Base-by-base conservation (phyloP, 1,284 basidiomycete genomes). In the Gomphus sp. region DNA sequence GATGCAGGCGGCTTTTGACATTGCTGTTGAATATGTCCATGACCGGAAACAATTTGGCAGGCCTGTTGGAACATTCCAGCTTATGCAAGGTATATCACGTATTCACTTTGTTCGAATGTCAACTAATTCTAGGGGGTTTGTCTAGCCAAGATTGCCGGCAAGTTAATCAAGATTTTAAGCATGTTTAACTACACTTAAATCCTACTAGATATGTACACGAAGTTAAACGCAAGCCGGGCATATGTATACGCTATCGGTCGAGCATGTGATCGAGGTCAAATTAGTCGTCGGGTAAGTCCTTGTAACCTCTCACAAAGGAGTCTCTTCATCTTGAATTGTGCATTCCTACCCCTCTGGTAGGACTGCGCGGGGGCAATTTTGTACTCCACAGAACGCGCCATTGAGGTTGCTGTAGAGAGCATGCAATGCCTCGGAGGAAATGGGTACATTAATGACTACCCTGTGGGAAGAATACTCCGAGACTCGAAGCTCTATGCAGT, bases 121-220 rank as follows among this genome's bases (percentile, higher is more conserved):
- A n/a, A 49, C 34, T 53, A 18, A 39, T 39, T 12, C 12, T 44
- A 28, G 4, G 22, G 12, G 9, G 4, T 22, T 36, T 33, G 22
- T 12, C 49, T 41, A 63, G 61, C 62, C 33, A 66, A 64, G 60
- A 62, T 65, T 43, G 62, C 64, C 45, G 60, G 64, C 61, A n/a
- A 57, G 61, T 59, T n/a, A 56, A n/a, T n/a, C 31, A 6, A 28
- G 12, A 57, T 47, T 57, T 55, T 10, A 14, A 56, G 45, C 50
- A 61, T 52, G 31, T 18, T 63, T 44, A 33, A 50, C 33, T 34
- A n/a, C 22, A 52, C 14, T n/a, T 39, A 14, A 55, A 55, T 3
- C 45, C 89, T 68, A 84, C 89, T 87, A 67, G 94, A 98, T 71
- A 98, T 98, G 94, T 98, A 97, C 70, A 97, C 94, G 18, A 93